Base-by-base conservation (phyloP, 169 alveolate genomes). In the Eimeria zaria region DNA sequence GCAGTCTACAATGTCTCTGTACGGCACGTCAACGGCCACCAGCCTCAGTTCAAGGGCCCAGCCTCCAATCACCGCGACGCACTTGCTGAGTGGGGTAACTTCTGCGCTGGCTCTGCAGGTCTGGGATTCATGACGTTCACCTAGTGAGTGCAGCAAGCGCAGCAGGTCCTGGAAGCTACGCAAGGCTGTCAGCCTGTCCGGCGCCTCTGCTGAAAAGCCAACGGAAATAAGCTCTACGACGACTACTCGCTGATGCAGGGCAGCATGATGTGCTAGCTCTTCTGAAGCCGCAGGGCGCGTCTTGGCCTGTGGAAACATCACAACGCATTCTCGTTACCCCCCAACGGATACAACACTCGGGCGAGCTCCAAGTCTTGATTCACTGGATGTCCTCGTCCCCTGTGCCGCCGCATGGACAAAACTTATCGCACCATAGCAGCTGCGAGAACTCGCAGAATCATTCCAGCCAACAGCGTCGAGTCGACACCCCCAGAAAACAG, bases 401-500 rank as follows among this genome's bases (percentile, higher is more conserved):
- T 39, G 89, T 78, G 89, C 16, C 58, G 14, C 41, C 27, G 60
- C 36, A 46, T 71, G 51, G 60, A 36, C 36, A 39, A 14, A 55
- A 36, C 85, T 41, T 1, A 20, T 48, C 80, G 33, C 81, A 85
- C 80, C 93, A 85, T 85, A 46, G 93, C 93, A 58, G 93, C 80
- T 2, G 93, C 93, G 62, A 85, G 81, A 20, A 55, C 80, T 18
- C 96, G 96, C 60, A 62, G 67, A 27, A 93, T 81, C 58, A 95
- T 55, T 24, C 95, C 97, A 18, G 95, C 97, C 51, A 95, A 48
- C 48, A 95, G 24, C 51, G 97, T 80, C 46, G 97, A 95, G 87
- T 95, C 97, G 1, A 95, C 91, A 73, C 97, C 97, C n/a, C 97
- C 97, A 41, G 95, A 87, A 60, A 87, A 95, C 64, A 95, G 89